A percentile compares a stretch with the other conserved stretches of the same genome.
Evolutionary conservation across 768 basidiomycete genomes (phyloP).

Genomic region (Leucosporidium yakuticum): DNA sequence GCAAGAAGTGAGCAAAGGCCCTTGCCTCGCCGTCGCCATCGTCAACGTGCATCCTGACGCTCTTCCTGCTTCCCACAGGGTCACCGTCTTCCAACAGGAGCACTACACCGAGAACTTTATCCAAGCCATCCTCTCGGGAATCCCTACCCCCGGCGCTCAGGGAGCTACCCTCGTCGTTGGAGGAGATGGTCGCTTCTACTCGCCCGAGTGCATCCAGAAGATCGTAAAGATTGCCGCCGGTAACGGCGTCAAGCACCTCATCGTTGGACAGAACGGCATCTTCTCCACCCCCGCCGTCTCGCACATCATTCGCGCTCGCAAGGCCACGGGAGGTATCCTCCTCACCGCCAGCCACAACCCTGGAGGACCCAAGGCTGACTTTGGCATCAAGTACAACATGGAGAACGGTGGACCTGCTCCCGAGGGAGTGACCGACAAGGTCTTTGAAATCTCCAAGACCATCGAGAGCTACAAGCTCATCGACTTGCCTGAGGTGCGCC

Average conservation of each 20-base stretch:
- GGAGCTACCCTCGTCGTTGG: conserved; percentile 67
- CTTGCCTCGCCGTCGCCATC: background rate
- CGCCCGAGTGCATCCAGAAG: conserved; percentile 67
- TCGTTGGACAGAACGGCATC: conserved; percentile 84
- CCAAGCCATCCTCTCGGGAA: conserved; percentile 86
- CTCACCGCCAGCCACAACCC: conserved; percentile 97
- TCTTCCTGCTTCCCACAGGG: conserved; percentile 49
- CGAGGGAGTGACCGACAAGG: conserved; percentile 90
- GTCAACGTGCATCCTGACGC: background rate
- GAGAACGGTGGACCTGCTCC: conserved; percentile 97
- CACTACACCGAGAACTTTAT: conserved; percentile 99
- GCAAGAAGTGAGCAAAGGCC: conserved; percentile 65
- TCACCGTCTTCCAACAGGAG: conserved; percentile 98
- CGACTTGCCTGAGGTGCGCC: conserved; percentile 63
- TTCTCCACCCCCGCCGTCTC: conserved; percentile 96
- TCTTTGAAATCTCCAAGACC: conserved; percentile 82
- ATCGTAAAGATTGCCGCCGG: conserved; percentile 92
- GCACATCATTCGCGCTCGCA: conserved; percentile 90
- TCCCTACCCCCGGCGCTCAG: conserved; percentile 65
- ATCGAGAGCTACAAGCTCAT: conserved; percentile 79
- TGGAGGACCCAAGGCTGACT: conserved; percentile 92
- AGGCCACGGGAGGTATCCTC: conserved; percentile 92
- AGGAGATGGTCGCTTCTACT: conserved; percentile 93
- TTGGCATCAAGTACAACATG: conserved; percentile 99
- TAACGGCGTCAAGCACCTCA: conserved; percentile 84